phyloP scores from a whole-genome alignment of 1,284 basidiomycete species.

The Ganoderma sinense region DNA sequence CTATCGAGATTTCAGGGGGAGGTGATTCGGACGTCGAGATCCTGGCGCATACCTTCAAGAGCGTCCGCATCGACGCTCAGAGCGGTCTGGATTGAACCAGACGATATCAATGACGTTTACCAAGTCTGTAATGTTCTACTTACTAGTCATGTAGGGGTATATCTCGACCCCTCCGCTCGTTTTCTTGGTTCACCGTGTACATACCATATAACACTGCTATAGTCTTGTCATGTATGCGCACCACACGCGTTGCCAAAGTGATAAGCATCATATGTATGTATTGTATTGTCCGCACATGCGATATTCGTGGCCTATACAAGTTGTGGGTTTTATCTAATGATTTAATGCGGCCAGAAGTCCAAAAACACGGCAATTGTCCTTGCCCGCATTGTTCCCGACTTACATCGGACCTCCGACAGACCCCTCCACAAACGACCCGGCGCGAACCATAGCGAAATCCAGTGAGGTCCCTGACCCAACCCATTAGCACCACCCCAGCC shows the following conservation, averaged over 20 bases:
- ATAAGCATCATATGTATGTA: too few relatives aligned
- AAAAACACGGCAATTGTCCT: conserved; percentile 1
- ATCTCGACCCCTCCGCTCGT: neutral
- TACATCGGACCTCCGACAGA: neutral
- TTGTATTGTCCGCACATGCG: too few relatives aligned
- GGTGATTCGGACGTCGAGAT: conserved; percentile 27
- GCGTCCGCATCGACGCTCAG: conserved; percentile 13
- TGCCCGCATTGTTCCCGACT: neutral
- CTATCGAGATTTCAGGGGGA: conserved; percentile 14
- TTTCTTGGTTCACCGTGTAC: neutral
- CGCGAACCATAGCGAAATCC: neutral
- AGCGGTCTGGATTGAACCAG: neutral
- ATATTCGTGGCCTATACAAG: neutral
- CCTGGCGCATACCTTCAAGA: conserved; percentile 26
- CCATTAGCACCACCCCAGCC: neutral
- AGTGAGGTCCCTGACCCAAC: neutral
- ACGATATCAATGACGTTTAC: neutral
- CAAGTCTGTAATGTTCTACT: neutral
- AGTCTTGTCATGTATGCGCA: neutral
- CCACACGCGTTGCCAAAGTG: too few relatives aligned
- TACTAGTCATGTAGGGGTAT: neutral
- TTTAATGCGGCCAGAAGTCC: neutral
- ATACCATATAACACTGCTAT: neutral
- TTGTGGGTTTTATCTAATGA: neutral
- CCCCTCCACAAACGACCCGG: conserved; percentile 1